These are phyloP conservation scores for Dryas octopetala DNA, from an alignment of 306 rosid species.

Conservation along the genomic window DNA sequence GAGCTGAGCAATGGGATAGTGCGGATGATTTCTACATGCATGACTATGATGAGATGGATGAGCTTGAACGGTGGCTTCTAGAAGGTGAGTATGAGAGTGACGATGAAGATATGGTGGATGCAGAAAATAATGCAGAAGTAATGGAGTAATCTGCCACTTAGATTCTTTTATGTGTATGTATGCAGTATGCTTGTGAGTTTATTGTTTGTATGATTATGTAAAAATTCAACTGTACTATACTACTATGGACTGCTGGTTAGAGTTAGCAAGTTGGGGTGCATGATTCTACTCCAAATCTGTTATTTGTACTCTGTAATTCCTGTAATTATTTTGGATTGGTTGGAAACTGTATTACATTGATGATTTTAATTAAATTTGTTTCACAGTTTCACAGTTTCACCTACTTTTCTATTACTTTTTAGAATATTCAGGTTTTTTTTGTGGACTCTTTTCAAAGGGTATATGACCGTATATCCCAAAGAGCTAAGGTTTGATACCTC, in stretches of 20 bases:
- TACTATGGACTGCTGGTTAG: not conserved
- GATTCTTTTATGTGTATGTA: conserved; percentile 3
- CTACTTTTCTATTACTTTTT: too few species aligned
- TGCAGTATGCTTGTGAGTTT: conserved; percentile 20
- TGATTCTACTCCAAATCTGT: not conserved
- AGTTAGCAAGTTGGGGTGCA: not conserved
- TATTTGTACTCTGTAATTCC: not conserved
- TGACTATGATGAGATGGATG: conserved; percentile 77
- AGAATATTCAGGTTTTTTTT: not conserved
- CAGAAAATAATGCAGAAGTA: conserved; percentile 47
- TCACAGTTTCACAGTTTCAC: not conserved
- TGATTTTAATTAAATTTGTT: not conserved
- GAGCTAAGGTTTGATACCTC: not conserved
- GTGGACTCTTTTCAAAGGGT: not conserved
- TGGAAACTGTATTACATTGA: not conserved
- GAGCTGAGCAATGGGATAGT: conserved; percentile 59
- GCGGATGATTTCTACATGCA: conserved; percentile 51
- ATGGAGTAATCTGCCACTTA: conserved; percentile 20
- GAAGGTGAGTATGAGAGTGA: conserved; percentile 56
- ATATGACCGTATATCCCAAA: not conserved
- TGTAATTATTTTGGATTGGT: not conserved
- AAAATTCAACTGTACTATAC: not conserved
- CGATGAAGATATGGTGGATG: conserved; percentile 71
- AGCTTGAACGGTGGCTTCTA: conserved; percentile 79
- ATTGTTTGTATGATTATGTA: conserved; percentile 5